These are phyloP conservation scores for Phytophthora crassamura DNA, from an alignment of 352 stramenopile genomes.

Conservation along the genomic window DNA sequence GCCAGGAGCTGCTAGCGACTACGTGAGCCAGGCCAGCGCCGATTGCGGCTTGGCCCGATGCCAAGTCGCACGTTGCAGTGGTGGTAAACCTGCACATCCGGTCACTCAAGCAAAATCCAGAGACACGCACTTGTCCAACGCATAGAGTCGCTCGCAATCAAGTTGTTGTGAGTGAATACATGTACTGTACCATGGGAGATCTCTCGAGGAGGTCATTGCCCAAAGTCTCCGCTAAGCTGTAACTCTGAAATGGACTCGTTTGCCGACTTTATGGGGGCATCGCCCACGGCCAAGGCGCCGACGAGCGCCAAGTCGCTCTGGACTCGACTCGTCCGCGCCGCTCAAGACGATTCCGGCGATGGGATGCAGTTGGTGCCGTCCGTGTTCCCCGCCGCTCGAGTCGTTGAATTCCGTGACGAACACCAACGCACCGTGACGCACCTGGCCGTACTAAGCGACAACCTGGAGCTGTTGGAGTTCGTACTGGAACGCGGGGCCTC, in stretches of 20 bases:
- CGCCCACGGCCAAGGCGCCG: constrained; percentile 8
- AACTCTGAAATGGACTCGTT: constrained; percentile 11
- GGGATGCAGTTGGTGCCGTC: constrained; percentile 4
- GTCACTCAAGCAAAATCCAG: constrained; percentile 33
- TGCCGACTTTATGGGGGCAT: constrained; percentile 32
- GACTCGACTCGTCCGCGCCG: constrained; percentile 12
- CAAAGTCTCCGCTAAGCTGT: constrained; percentile 5
- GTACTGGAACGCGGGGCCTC: constrained; percentile 28
- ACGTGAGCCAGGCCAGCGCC: background rate
- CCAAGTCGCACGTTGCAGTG: constrained; percentile 10
- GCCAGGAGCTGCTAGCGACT: constrained; percentile 21
- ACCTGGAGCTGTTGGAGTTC: constrained; percentile 37
- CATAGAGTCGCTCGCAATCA: background rate
- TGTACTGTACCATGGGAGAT: too few relatives aligned
- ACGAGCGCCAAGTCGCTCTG: constrained; percentile 26
- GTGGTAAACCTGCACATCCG: constrained; percentile 4
- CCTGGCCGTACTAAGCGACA: constrained; percentile 27
- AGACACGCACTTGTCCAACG: constrained; percentile 21
- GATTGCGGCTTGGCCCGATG: constrained; percentile 7
- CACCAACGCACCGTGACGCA: constrained; percentile 37
- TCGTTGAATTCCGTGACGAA: constrained; percentile 25
- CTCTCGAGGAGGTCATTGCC: constrained; percentile 7
- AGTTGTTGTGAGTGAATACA: too few relatives aligned
- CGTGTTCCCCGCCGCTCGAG: constrained; percentile 1
- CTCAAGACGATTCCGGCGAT: constrained; percentile 4